Evolutionary conservation across 2,329 filamentous ascomycete species (phyloP).

Genomic region (Hypoxylon sp.): DNA sequence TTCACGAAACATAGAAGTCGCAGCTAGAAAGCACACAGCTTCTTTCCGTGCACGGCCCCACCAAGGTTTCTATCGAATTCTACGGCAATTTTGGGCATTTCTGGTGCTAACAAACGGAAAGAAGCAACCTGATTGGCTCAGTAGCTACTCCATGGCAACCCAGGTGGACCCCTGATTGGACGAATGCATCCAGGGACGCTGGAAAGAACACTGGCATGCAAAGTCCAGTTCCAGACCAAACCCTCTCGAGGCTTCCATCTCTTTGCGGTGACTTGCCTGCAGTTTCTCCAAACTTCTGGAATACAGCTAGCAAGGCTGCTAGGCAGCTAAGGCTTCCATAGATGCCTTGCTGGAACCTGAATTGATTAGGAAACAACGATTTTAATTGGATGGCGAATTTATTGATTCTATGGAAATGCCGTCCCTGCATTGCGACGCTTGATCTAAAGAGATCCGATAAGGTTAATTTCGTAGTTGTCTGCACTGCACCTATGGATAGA

Average conservation of each 20-base stretch:
- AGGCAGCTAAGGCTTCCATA: no score
- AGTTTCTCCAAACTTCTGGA: slow-evolving; percentile 40
- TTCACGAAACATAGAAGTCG: slow-evolving; percentile 27
- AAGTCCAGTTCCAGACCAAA: slow-evolving; percentile 18
- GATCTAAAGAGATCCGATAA: slow-evolving; percentile 3
- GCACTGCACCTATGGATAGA: no score
- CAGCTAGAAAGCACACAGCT: slow-evolving; percentile 35
- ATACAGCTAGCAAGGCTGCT: no score
- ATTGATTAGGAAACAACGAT: no score
- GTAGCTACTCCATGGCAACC: slow-evolving; percentile 35
- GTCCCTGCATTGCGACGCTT: slow-evolving; percentile 10
- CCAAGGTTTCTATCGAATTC: slow-evolving; percentile 47
- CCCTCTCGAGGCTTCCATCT: slow-evolving; percentile 27
- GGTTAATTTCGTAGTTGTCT: no score
- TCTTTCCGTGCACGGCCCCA: slow-evolving; percentile 43
- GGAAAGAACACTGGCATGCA: slow-evolving; percentile 15
- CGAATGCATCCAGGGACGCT: slow-evolving; percentile 38
- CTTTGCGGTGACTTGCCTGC: background rate
- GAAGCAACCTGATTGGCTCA: slow-evolving; percentile 37
- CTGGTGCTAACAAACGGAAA: slow-evolving; percentile 12
- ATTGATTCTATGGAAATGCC: slow-evolving; percentile 1
- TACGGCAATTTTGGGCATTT: slow-evolving; percentile 36
- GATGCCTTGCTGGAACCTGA: slow-evolving; percentile 7
- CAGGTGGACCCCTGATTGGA: slow-evolving; percentile 39
- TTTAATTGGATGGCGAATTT: no score